Base-by-base conservation (phyloP, 1,284 basidiomycete species). In the Chalciporus sp. region DNA sequence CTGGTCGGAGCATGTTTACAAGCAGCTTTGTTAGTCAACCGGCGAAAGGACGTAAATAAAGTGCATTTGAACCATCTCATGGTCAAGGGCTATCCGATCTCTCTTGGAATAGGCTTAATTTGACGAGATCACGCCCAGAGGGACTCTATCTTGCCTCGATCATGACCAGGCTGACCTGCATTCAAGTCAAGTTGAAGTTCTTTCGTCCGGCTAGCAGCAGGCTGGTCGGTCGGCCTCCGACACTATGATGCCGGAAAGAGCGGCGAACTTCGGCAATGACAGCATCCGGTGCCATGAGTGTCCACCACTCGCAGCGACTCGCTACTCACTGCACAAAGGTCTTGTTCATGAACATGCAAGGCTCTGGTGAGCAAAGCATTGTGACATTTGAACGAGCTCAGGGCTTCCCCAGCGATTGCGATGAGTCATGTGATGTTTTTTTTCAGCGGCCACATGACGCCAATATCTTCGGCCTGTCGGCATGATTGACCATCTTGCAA, bases 381-480 rank as follows among this genome's bases (percentile, higher is more conserved):
- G 14, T 14, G 31, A 35, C 14, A 35, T 35, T n/a, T n/a, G 33
- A 35, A 12, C 33, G 33, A 35, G 33, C 33, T 35, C 33, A 16
- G 6, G 7, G 3, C 14, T 35, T 23, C 23, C 14, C 0, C 31
- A 35, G 33, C 16, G 14, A 35, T n/a, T n/a, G 7, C 33, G 33
- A 35, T 35, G 33, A 35, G 33, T 35, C 33, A 7, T 5, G 16
- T 16, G 14, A 4, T 33, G 31, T 11, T 33, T 35, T 35, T 12
- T 14, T 35, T 35, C 3, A n/a, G 4, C 6, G 14, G 12, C 35
- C 45, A 41, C 8, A 20, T 58, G 20, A 49, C 39, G 8, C 39
- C 19, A 19, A 37, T 31, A 19, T 26, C 29, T 14, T 46, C 49
- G 49, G 58, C 59, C 39, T 33, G 50, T 55, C 56, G 49, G 55